These are phyloP conservation scores for Limonium bicolor DNA, from an alignment of 148 eudicot genomes.

Conservation along the genomic window DNA sequence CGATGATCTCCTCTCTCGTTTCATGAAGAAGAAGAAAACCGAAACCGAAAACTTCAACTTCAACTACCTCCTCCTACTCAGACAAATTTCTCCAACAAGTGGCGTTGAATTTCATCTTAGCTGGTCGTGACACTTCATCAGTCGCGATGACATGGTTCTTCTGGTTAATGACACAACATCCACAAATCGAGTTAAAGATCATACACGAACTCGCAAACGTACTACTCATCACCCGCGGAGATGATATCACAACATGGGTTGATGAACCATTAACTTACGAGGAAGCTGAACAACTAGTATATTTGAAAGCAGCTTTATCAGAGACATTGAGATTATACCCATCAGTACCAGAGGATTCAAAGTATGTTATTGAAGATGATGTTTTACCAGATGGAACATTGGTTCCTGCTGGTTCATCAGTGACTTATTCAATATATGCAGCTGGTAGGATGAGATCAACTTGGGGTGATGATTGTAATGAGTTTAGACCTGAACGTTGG, in stretches of 20 bases:
- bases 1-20: conserved; percentile 78
- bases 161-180: conserved; percentile 58
- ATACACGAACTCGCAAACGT: conserved; percentile 41
- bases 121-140: conserved; percentile 93
- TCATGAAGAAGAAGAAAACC: conserved; percentile 86
- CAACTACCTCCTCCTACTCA: no score
- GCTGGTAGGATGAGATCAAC: conserved; percentile 71
- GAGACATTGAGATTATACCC: conserved; percentile 83
- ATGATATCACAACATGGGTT: conserved; percentile 38
- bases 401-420: conserved; percentile 75
- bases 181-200: conserved; percentile 45
- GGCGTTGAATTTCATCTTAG: conserved; percentile 87
- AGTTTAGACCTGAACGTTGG: conserved; percentile 81
- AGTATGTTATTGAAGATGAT: conserved; percentile 71
- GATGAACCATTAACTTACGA: conserved; percentile 53
- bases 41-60: no score
- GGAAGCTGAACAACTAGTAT: conserved; percentile 63
- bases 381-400: conserved; percentile 78
- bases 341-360: conserved; percentile 92
- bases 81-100: conserved; percentile 73
- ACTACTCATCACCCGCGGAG: conserved; percentile 64
- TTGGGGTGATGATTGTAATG: conserved; percentile 80
- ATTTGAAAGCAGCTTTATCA: conserved; percentile 71
- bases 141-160: conserved; percentile 94
- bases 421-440: conserved; percentile 81